Percentiles rank a stretch among this genome's conserved stretches.
These are phyloP conservation scores for Primulina eburnea DNA, from an alignment of 257 asterid genomes.

Conservation along the genomic window DNA sequence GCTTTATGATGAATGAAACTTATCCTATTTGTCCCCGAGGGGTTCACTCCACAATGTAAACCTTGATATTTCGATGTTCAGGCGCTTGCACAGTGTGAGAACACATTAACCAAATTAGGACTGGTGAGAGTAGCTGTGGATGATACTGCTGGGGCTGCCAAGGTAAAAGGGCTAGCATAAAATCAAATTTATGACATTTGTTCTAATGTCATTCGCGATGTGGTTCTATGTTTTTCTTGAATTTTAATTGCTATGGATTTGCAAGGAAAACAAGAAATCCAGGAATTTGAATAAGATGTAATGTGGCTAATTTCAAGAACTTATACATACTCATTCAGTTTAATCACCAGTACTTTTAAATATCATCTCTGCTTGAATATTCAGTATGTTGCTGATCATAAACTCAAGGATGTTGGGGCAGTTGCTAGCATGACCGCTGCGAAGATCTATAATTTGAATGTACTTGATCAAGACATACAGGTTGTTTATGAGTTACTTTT, in stretches of 20 bases:
- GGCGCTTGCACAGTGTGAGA: slow-evolving; percentile 99
- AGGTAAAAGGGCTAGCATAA: slow-evolving; percentile 43
- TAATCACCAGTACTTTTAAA: neutral
- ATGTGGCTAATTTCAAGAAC: too few relatives aligned
- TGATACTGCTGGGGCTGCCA: slow-evolving; percentile 99
- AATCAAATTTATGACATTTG: too few relatives aligned
- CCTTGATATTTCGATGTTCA: slow-evolving; percentile 29
- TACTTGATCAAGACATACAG: slow-evolving; percentile 95
- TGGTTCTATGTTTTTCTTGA: too few relatives aligned
- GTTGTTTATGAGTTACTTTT: slow-evolving; percentile 33
- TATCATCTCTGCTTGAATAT: slow-evolving; percentile 19
- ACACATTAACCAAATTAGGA: slow-evolving; percentile 76
- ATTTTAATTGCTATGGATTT: too few relatives aligned
- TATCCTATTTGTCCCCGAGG: slow-evolving; percentile 4
- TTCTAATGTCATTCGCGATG: too few relatives aligned
- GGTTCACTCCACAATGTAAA: slow-evolving; percentile 20
- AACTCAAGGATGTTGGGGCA: slow-evolving; percentile 87
- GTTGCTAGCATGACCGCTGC: slow-evolving; percentile 92
- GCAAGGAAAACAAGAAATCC: too few relatives aligned
- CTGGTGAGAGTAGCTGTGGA: slow-evolving; percentile 96
- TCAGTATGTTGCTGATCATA: slow-evolving; percentile 71
- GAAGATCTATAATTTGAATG: slow-evolving; percentile 66
- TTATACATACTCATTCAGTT: too few relatives aligned
- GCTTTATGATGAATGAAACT: slow-evolving; percentile 22
- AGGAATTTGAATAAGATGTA: too few relatives aligned